Base-by-base conservation (phyloP, 192 early-diverging fungal species). In the Geranomyces variabilis region DNA sequence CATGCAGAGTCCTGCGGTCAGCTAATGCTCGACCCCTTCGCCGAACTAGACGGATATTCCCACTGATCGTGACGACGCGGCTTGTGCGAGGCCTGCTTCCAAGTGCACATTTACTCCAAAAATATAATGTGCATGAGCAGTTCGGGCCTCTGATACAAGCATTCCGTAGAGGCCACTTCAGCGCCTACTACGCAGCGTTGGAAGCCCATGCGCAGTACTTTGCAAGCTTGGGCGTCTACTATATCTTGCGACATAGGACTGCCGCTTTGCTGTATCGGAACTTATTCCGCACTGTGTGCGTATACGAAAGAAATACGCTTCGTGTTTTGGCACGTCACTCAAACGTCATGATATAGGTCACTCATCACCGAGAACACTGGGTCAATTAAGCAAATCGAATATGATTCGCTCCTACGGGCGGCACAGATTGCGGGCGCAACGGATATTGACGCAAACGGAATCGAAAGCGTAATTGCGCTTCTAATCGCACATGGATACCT, bases 81-180 rank as follows among this genome's bases (percentile, higher is more conserved):
- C 44, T 72, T 26, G 47, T 72, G 15, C 60, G 70, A 6, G 70
- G 60, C 8, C 14, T 72, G 45, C 26, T 72, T 14, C 70, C 70
- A 17, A 31, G 41, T 45, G 15, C 21, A 19, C 48, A 49, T n/a
- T 61, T 72, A 19, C 70, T 72, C 0, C 28, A 45, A 64, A 63
- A 72, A 36, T 72, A 55, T 5, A 29, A 72, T 36, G 31, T 72
- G 46, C 19, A 45, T 13, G 24, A 21, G n/a, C 46, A 29, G 5
- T 72, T 72, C 49, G 60, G 22, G 13, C 70, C 70, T 15, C 62
- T 72, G 26, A 63, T 72, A 21, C 19, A 29, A 7, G 70, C 70
- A 8, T 64, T 49, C 62, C 45, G 48, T 13, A 63, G 30, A 28
- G 70, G 70, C 28, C 41, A 72, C 29, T 53, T 72, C 29, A 17